Base-by-base conservation (phyloP, 306 rosid genomes). In the barrel medic (Medicago truncatula) region DNA sequence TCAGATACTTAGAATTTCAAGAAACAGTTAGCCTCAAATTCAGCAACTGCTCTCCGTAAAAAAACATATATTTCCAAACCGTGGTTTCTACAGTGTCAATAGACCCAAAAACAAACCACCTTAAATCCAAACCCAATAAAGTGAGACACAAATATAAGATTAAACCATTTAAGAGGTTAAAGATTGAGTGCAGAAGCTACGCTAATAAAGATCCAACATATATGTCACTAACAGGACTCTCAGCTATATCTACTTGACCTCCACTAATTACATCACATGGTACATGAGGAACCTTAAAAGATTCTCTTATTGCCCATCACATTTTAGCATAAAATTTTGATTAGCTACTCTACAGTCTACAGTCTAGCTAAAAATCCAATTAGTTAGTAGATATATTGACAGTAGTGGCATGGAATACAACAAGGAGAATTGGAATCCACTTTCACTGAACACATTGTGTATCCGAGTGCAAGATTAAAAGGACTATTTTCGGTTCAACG, bases 401-500 rank as follows among this genome's bases (percentile, higher is more conserved):
- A 63, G 73, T 14, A 20, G 23, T 61, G 44, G 8, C 16, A 53
- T 10, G 31, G 64, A 71, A 21, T 39, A n/a, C 41, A 79, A 12
- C 23, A 70, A 61, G 23, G 64, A n/a, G 38, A 36, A 23, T 16
- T 79, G 74, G 53, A 53, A 20, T 76, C 39, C 25, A 16, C 59
- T 56, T 40, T 71, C 53, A 69, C 43, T 25, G 23, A 56, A 52
- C 50, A 36, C 10, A 18, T 23, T n/a, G 68, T 40, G 73, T 11
- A 13, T 53, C 57, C 11, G 41, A 53, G 78, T 53, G n/a, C 43
- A 70, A 60, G 53, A 78, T 70, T 78, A 54, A 31, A 60, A 60
- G 34, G 61, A 74, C 49, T 46, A n/a, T 46, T 60, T 23, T 47
- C 60, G 46, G 15, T 62, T 23, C 25, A 57, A 28, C 38, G 9